These are phyloP conservation scores for Bondarzewia mesenterica DNA, from an alignment of 1,284 basidiomycete genomes.

Conservation along the genomic window DNA sequence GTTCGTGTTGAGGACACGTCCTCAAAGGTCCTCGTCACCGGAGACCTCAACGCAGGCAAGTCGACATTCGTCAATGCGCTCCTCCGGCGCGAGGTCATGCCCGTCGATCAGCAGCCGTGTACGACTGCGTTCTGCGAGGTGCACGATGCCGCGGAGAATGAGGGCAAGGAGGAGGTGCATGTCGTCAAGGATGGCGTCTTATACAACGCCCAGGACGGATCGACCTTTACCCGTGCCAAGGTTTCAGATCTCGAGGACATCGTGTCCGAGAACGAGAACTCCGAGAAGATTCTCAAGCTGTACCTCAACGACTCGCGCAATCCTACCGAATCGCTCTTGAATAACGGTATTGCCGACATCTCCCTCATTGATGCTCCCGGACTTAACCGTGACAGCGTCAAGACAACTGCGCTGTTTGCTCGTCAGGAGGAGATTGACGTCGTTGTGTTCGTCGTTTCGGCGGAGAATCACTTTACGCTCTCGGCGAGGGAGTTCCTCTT, in stretches of 20 bases:
- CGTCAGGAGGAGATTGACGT: slow-evolving; percentile 99
- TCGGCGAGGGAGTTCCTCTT: slow-evolving; percentile 93
- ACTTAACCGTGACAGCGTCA: slow-evolving; percentile 91
- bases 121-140: slow-evolving; percentile 98
- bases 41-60: slow-evolving; percentile 98
- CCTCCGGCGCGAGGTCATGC: slow-evolving; percentile 85
- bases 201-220: slow-evolving; percentile 70
- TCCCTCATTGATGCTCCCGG: slow-evolving; percentile 98
- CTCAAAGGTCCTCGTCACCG: slow-evolving; percentile 97
- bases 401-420: slow-evolving; percentile 94
- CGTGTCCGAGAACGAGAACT: slow-evolving; percentile 72
- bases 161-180: slow-evolving; percentile 78
- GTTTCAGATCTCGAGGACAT: slow-evolving; percentile 76
- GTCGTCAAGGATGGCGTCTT: slow-evolving; percentile 57
- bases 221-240: slow-evolving; percentile 67
- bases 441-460: slow-evolving; percentile 95
- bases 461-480: slow-evolving; percentile 98
- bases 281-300: slow-evolving; percentile 71
- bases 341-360: slow-evolving; percentile 96
- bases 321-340: slow-evolving; percentile 77
- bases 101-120: slow-evolving; percentile 96
- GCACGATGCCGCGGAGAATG: slow-evolving; percentile 83
- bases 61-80: slow-evolving; percentile 97
- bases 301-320: slow-evolving; percentile 76
- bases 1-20: slow-evolving; percentile 86